Conservation (phyloP, 2,329 filamentous ascomycete species). For the Exophiala lecanii-corni region DNA sequence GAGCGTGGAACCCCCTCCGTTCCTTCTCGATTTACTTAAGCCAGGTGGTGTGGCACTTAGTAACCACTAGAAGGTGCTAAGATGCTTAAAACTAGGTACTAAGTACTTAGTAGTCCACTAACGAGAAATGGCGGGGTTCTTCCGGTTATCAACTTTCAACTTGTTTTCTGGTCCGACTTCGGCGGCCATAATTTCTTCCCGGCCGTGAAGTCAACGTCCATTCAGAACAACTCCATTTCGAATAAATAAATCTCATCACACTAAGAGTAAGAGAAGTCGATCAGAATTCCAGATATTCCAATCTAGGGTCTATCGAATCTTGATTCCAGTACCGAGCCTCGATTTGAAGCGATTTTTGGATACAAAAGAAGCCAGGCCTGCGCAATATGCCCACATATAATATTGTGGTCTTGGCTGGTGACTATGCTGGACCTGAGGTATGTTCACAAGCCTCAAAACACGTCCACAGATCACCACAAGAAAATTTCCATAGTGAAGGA, state of each 20-base stretch:
- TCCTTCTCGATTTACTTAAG: too few species aligned
- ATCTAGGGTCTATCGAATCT: background rate
- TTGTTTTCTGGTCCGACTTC: background rate
- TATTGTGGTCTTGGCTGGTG: slow-evolving; percentile 75
- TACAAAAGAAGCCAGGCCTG: background rate
- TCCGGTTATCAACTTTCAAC: too few species aligned
- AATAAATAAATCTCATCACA: background rate
- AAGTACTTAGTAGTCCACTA: too few species aligned
- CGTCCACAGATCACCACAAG: background rate
- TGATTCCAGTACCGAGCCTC: background rate
- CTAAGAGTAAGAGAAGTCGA: background rate
- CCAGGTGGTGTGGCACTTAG: too few species aligned
- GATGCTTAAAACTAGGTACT: too few species aligned
- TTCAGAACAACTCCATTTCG: background rate
- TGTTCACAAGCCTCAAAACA: slow-evolving; percentile 29
- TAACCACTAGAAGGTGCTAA: too few species aligned
- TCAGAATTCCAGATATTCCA: background rate
- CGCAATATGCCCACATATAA: slow-evolving; percentile 64
- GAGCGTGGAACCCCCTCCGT: too few species aligned
- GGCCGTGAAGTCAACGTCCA: background rate
- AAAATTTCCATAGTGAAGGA: too few species aligned
- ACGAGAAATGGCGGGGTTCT: too few species aligned
- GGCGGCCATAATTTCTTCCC: background rate
- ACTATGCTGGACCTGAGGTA: slow-evolving; percentile 84
- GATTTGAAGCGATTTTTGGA: background rate